Conservation (phyloP, 495 filamentous ascomycete genomes). For the Pyrenopolyporus hunteri region DNA sequence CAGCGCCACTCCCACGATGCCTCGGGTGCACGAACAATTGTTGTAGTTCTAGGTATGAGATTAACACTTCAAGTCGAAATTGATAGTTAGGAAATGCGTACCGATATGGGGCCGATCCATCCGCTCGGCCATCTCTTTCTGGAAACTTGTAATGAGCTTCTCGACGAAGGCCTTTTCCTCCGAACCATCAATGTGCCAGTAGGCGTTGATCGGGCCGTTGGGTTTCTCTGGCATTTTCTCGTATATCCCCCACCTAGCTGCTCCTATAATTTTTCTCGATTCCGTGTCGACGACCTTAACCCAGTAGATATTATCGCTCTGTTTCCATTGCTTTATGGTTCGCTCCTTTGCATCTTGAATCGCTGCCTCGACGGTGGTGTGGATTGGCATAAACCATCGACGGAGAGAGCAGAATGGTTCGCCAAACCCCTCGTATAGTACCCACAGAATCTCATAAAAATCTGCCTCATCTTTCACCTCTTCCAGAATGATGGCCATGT, state of each 20-base stretch:
- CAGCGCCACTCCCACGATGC: conserved; percentile 44
- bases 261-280: conserved; percentile 42
- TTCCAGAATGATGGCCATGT: conserved; percentile 10
- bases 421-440: conserved; percentile 14
- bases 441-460: conserved; percentile 11
- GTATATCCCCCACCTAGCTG: conserved; percentile 46
- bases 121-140: too few species aligned
- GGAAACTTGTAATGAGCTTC: background rate
- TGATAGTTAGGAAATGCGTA: background rate
- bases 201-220: conserved; percentile 29
- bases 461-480: conserved; percentile 16
- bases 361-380: conserved; percentile 10
- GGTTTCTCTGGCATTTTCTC: conserved; percentile 34
- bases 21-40: conserved; percentile 42
- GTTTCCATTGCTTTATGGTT: conserved; percentile 27
- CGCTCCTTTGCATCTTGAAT: conserved; percentile 9
- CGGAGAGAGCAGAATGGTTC: conserved; percentile 16
- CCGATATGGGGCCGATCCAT: too few species aligned
- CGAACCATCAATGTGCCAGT: conserved; percentile 45
- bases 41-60: conserved; percentile 33
- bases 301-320: conserved; percentile 38
- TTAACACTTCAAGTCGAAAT: background rate
- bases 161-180: conserved; percentile 27
- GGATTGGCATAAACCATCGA: conserved; percentile 23
- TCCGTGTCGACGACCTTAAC: conserved; percentile 48